Percentiles rank a stretch among this genome's conserved stretches.
Conservation (phyloP, 2,329 filamentous ascomycete species). For the Ascomycota sp. region DNA sequence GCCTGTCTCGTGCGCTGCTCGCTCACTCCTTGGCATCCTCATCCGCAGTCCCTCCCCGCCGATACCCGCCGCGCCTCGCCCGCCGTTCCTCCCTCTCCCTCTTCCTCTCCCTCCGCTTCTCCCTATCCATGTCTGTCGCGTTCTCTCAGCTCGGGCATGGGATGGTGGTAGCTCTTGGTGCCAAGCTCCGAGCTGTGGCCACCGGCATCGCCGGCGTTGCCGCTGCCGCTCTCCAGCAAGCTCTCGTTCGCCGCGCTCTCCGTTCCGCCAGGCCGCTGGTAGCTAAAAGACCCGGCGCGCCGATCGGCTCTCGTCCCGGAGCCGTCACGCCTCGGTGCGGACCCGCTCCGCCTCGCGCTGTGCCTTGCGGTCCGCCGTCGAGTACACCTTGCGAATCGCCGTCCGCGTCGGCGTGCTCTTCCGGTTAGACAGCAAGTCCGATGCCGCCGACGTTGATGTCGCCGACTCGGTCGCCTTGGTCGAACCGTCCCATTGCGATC, state of each 20-base stretch:
- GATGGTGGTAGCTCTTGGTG: conserved; percentile 36
- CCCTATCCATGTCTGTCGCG: conserved; percentile 9
- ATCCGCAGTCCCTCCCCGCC: conserved; percentile 13
- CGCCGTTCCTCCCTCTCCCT: conserved; percentile 14
- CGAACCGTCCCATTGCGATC: conserved; percentile 57
- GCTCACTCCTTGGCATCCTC: too few relatives aligned
- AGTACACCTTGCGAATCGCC: conserved; percentile 41
- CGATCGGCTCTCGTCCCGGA: conserved; percentile 30
- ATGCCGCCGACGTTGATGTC: conserved; percentile 27
- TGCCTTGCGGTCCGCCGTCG: conserved; percentile 32
- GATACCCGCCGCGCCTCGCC: conserved; percentile 14
- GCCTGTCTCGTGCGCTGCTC: too few relatives aligned
- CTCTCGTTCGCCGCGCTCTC: conserved; percentile 14
- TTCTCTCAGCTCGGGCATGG: conserved; percentile 29
- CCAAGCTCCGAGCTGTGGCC: conserved; percentile 25
- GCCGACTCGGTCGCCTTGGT: conserved; percentile 35
- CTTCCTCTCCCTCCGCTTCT: conserved; percentile 2
- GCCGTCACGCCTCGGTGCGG: conserved; percentile 31
- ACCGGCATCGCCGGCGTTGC: conserved; percentile 2
- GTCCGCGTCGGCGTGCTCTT: conserved; percentile 32
- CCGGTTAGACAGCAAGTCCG: conserved; percentile 38
- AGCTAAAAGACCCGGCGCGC: conserved; percentile 31
- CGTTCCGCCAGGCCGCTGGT: conserved; percentile 21
- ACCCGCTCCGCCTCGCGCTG: conserved; percentile 31
- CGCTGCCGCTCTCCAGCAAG: conserved; percentile 5